These are phyloP conservation scores for Aspergillus ustus DNA, from an alignment of 2,329 filamentous ascomycete genomes.

Conservation along the genomic window DNA sequence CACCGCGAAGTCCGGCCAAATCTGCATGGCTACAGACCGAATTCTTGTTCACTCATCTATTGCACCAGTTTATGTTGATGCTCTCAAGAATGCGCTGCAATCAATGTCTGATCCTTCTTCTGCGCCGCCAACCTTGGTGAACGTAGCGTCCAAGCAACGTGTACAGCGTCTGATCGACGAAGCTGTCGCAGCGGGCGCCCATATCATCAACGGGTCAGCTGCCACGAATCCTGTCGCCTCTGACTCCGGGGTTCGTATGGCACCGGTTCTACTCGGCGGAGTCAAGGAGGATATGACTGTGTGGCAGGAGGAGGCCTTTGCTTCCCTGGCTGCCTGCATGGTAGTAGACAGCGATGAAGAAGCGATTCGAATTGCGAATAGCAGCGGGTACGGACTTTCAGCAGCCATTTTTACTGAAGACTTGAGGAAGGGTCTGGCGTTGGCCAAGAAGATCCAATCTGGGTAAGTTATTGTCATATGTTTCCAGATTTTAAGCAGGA, in stretches of 20 bases:
- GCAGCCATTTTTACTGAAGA: conserved; percentile 74
- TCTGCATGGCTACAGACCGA: conserved; percentile 82
- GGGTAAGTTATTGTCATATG: conserved; percentile 49
- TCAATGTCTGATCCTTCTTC: conserved; percentile 38
- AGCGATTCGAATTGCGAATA: conserved; percentile 73
- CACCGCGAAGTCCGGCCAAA: conserved; percentile 63
- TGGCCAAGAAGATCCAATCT: conserved; percentile 66
- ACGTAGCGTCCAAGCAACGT: conserved; percentile 49
- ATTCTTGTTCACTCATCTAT: conserved; percentile 66
- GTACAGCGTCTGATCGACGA: conserved; percentile 38
- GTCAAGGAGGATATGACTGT: conserved; percentile 73
- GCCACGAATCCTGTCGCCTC: conserved; percentile 10
- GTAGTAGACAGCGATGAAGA: conserved; percentile 66
- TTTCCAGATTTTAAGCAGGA: conserved; percentile 23
- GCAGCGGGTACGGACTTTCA: conserved; percentile 75
- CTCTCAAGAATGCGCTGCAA: conserved; percentile 49
- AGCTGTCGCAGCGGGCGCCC: conserved; percentile 37
- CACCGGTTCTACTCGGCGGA: conserved; percentile 68
- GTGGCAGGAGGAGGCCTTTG: conserved; percentile 75
- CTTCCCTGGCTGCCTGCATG: conserved; percentile 70
- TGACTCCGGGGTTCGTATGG: conserved; percentile 51
- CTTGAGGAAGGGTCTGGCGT: conserved; percentile 59
- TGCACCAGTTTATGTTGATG: conserved; percentile 56
- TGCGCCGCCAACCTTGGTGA: conserved; percentile 48
- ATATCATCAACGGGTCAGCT: conserved; percentile 35